Evolutionary conservation across 345 rosid species (phyloP).

Genomic region (Bruguiera sexangula): DNA sequence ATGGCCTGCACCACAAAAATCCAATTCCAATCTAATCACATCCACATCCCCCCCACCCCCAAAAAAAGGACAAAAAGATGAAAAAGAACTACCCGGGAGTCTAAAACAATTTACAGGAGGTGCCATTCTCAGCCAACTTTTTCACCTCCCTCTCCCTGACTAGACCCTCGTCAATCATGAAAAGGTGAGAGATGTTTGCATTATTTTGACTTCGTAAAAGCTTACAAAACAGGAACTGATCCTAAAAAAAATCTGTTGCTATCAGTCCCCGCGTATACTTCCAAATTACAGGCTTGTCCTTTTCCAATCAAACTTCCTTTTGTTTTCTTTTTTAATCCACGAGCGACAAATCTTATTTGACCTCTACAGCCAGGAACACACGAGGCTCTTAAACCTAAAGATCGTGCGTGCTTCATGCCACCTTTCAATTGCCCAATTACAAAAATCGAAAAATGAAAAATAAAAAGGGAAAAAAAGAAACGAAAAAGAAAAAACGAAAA

Average conservation of each 20-base stretch:
- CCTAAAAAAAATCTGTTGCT: slow-evolving; percentile 17
- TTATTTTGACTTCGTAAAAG: slow-evolving; percentile 52
- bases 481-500: neutral
- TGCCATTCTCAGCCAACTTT: neutral
- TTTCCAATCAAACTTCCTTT: slow-evolving; percentile 23
- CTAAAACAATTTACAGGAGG: neutral
- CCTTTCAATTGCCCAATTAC: no score
- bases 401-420: neutral
- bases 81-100: neutral
- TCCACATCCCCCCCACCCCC: no score
- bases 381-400: slow-evolving; percentile 2
- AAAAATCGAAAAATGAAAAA: neutral
- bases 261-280: slow-evolving; percentile 21
- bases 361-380: slow-evolving; percentile 28
- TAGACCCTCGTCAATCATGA: neutral
- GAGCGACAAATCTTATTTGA: slow-evolving; percentile 27
- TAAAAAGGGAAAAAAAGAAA: neutral
- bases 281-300: slow-evolving; percentile 44
- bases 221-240: slow-evolving; percentile 10
- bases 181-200: slow-evolving; percentile 47
- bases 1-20: slow-evolving; percentile 47
- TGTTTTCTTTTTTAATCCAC: slow-evolving; percentile 12
- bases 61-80: no score
- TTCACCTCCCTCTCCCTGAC: neutral
- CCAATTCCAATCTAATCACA: neutral